A percentile compares a stretch with the other conserved stretches of the same genome.
Evolutionary conservation across 2,329 filamentous ascomycete genomes (phyloP).

Genomic region (Pseudogymnoascus sp.): DNA sequence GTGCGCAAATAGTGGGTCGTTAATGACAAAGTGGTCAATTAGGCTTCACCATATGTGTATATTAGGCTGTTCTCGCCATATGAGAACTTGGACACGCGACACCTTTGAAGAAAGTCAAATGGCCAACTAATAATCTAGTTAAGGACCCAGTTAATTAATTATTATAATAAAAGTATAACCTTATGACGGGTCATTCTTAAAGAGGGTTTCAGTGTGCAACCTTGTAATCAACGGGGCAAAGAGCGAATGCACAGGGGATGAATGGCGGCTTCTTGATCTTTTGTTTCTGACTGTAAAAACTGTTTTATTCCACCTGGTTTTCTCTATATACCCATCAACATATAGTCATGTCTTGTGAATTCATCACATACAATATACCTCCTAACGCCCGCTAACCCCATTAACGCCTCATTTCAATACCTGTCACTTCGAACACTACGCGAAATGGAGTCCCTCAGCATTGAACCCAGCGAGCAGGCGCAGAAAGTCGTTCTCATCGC

Average conservation of each 20-base stretch:
- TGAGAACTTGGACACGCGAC: not conserved
- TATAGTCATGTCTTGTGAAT: not conserved
- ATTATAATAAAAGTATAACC: not conserved
- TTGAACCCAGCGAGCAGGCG: conserved; percentile 76
- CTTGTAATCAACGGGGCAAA: not conserved
- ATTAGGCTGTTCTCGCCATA: not conserved
- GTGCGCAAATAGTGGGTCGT: not conserved
- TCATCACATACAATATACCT: not conserved
- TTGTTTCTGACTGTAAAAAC: not conserved
- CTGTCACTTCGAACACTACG: conserved; percentile 32
- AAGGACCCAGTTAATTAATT: not conserved
- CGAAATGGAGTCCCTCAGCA: conserved; percentile 87
- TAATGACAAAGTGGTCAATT: not conserved
- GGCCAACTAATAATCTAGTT: too few species aligned
- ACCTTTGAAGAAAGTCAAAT: not conserved
- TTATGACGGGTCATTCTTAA: not conserved
- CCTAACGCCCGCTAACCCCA: conserved; percentile 1
- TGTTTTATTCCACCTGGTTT: not conserved
- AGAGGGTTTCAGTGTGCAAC: not conserved
- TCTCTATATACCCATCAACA: not conserved
- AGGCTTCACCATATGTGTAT: not conserved
- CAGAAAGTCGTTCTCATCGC: conserved; percentile 89
- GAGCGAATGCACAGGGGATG: too few species aligned
- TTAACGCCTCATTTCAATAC: not conserved
- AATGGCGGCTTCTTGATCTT: not conserved